Base-by-base conservation (phyloP, 2,329 filamentous ascomycete genomes). In the Elsinoe australis region DNA sequence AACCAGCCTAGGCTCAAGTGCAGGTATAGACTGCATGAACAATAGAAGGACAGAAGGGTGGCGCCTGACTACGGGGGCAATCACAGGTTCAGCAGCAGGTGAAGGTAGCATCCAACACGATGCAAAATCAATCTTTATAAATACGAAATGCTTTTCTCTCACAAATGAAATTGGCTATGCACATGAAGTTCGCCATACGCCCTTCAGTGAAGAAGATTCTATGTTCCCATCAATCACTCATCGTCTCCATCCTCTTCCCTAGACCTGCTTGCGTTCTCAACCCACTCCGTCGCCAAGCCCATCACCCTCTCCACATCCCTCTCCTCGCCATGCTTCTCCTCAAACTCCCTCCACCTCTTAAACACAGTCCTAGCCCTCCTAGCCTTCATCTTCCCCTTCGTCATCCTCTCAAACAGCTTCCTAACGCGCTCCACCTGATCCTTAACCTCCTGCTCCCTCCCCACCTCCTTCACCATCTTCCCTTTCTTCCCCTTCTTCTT, bases 291-390 rank as follows among this genome's bases (percentile, higher is more conserved):
- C 45, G 85, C 85, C 63, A 80, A 74, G 14, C 76, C 80, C 61
- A 79, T 80, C 38, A 88, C 85, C 56, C 74, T 76, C 61, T 87
- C 83, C 41, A 79, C 72, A 56, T 75, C 78, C 72, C 85, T 86
- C 53, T 74, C 70, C 60, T 82, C 79, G 1, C 85, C 87, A 51
- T 78, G 59, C 38, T 64, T 63, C 67, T 83, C 80, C 71, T 98
- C 92, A 78, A 87, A 96, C 56, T 84, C 79, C 50, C 84, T 78
- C 92, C 92, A 98, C 57, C 85, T 78, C 70, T 87, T 87, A 69
- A 96, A 98, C 73, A 94, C 86, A 61, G 81, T 83, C 69, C 83
- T 82, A 12, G 88, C 88, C 62, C 88, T 79, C 63, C 86, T 82
- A 32, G 84, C 78, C 73, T 94, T 95, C 56, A 95, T 71, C 59